Conservation (phyloP, 306 rosid species). For the Cicer arietinum region DNA sequence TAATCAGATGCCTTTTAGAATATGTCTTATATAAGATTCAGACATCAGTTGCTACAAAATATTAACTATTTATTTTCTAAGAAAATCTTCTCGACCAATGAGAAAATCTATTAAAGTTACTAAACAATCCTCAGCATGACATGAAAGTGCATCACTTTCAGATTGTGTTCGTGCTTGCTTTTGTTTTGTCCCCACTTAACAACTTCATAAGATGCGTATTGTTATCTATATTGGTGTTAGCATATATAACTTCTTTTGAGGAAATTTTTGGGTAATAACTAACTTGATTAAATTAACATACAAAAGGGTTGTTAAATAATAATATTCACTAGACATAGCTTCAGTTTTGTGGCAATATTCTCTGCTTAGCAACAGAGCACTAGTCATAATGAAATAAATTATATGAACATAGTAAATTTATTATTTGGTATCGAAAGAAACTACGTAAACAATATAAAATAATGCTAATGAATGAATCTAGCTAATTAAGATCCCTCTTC, state of each 20-base stretch:
- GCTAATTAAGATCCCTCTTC: slow-evolving; percentile 42
- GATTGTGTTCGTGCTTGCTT: slow-evolving; percentile 35
- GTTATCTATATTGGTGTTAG: slow-evolving; percentile 1
- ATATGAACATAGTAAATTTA: not conserved
- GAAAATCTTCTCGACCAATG: slow-evolving; percentile 52
- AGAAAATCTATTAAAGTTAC: slow-evolving; percentile 44
- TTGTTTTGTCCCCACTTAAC: slow-evolving; percentile 6
- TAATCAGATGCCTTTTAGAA: slow-evolving; percentile 38
- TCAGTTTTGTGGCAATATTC: slow-evolving; percentile 30
- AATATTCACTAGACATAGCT: slow-evolving; percentile 35
- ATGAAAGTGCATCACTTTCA: slow-evolving; percentile 44
- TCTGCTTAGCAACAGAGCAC: slow-evolving; percentile 25
- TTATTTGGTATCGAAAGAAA: not conserved
- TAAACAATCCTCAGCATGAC: slow-evolving; percentile 50
- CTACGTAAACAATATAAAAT: slow-evolving; percentile 30
- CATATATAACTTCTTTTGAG: slow-evolving; percentile 47
- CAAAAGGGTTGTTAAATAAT: slow-evolving; percentile 29
- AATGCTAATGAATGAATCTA: slow-evolving; percentile 26
- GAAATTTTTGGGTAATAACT: slow-evolving; percentile 39
- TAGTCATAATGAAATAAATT: slow-evolving; percentile 18
- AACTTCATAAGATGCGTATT: slow-evolving; percentile 33
- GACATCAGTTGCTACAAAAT: not conserved
- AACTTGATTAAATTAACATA: slow-evolving; percentile 32
- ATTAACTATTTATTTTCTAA: not conserved
- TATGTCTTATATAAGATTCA: slow-evolving; percentile 24